A percentile compares a stretch with the other conserved stretches of the same genome.
Evolutionary conservation across 345 rosid species (phyloP).

Genomic region (Euphorbia pulcherrima): DNA sequence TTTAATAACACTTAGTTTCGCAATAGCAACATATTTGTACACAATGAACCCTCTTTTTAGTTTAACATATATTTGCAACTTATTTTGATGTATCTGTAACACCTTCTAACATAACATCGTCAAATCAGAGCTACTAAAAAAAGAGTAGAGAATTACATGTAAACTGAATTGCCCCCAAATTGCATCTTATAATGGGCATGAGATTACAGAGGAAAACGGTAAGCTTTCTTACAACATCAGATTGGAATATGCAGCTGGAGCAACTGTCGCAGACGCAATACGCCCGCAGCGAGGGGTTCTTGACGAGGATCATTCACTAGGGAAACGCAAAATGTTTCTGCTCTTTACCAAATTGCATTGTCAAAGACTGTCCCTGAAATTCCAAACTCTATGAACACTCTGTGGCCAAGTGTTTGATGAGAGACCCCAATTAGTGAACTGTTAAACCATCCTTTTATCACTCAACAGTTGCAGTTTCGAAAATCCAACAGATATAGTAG

Average conservation of each 20-base stretch:
- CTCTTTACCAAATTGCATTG: slow-evolving; percentile 45
- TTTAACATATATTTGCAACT: too few species aligned
- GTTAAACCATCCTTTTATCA: slow-evolving; percentile 39
- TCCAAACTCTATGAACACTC: slow-evolving; percentile 45
- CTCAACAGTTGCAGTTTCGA: neutral
- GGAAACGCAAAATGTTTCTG: slow-evolving; percentile 39
- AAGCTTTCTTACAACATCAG: slow-evolving; percentile 48
- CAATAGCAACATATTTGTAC: too few species aligned
- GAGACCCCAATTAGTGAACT: slow-evolving; percentile 40
- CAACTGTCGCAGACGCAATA: slow-evolving; percentile 50
- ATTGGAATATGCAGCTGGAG: slow-evolving; percentile 63
- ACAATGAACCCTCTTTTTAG: too few species aligned
- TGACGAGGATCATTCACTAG: slow-evolving; percentile 48
- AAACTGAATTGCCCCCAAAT: slow-evolving; percentile 47
- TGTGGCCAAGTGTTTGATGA: slow-evolving; percentile 45
- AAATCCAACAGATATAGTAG: slow-evolving; percentile 44
- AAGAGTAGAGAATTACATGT: slow-evolving; percentile 41
- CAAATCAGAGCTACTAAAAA: slow-evolving; percentile 34
- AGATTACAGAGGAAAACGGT: slow-evolving; percentile 48
- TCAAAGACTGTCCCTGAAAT: slow-evolving; percentile 38
- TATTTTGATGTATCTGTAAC: too few species aligned
- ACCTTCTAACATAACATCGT: too few species aligned
- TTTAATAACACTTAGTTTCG: too few species aligned
- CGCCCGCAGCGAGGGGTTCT: slow-evolving; percentile 34
- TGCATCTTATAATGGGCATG: slow-evolving; percentile 60